Evolutionary conservation across 495 filamentous ascomycete species (phyloP).

Genomic region (Penicillium waksmanii): DNA sequence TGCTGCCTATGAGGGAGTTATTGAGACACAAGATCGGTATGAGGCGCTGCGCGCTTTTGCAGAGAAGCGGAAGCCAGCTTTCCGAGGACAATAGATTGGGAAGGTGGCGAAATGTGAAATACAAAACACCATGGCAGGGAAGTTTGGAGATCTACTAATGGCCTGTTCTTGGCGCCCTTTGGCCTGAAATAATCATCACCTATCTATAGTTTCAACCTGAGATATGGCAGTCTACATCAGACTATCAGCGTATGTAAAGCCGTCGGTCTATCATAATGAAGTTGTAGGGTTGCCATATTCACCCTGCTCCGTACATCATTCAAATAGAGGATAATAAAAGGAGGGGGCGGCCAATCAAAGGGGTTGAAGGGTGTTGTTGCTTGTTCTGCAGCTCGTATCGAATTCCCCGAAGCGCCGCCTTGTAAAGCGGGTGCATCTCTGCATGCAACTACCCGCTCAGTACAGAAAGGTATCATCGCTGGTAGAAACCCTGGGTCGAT

Average conservation of each 20-base stretch:
- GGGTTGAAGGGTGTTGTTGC: not conserved
- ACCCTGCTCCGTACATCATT: too few relatives aligned
- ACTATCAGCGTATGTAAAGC: too few relatives aligned
- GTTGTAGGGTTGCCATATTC: not conserved
- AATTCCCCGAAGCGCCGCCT: conserved; percentile 2
- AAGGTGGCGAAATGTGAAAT: not conserved
- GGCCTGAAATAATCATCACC: not conserved
- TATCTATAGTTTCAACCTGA: not conserved
- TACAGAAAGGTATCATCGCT: too few relatives aligned
- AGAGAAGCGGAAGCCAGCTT: conserved; percentile 88
- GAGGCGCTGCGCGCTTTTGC: conserved; percentile 86
- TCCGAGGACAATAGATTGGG: conserved; percentile 59
- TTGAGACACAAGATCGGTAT: conserved; percentile 79
- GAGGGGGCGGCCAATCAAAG: too few relatives aligned
- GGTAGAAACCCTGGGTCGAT: too few relatives aligned
- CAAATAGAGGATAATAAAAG: too few relatives aligned
- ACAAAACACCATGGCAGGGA: not conserved
- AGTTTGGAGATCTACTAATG: not conserved
- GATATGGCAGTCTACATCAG: not conserved
- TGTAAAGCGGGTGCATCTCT: conserved; percentile 1
- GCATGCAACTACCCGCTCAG: not conserved
- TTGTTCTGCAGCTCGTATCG: not conserved
- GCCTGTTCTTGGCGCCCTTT: not conserved
- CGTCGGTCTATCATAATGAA: not conserved
- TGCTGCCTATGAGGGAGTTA: conserved; percentile 75